These are phyloP conservation scores for Carpinus fangiana DNA, from an alignment of 306 rosid genomes.

Conservation along the genomic window DNA sequence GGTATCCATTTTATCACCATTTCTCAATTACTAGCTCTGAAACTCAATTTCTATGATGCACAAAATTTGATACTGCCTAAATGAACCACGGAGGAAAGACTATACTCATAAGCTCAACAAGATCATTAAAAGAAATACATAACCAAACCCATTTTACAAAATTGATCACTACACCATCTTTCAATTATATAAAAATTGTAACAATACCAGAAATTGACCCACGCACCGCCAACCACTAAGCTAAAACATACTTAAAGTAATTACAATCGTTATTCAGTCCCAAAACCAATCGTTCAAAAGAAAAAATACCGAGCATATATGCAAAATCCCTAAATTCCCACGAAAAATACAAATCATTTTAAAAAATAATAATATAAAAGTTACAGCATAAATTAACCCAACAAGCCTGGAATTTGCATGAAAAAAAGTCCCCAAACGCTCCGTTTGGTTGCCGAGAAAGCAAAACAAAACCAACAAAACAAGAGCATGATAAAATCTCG, in stretches of 20 bases:
- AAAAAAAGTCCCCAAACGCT: neutral
- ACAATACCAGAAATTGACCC: constrained; percentile 6
- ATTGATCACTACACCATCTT: constrained; percentile 4
- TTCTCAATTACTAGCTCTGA: neutral
- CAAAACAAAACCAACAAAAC: neutral
- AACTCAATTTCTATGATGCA: neutral
- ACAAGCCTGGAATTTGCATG: neutral
- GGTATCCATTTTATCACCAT: neutral
- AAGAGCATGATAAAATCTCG: neutral
- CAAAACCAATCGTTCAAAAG: neutral
- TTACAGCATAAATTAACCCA: neutral
- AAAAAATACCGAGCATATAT: neutral
- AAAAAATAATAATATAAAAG: neutral
- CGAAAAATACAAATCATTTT: neutral
- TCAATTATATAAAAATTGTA: neutral
- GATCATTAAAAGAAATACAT: constrained; percentile 6
- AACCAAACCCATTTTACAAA: neutral
- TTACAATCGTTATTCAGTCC: neutral
- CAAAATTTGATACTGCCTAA: neutral
- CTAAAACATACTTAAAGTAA: neutral
- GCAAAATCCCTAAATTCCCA: neutral
- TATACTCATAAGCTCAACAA: neutral
- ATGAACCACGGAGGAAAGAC: neutral
- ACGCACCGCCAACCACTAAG: neutral
- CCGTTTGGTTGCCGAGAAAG: constrained; percentile 3